Evolutionary conservation across 192 early-diverging fungal species (phyloP).

Genomic region (Coemansia sp.): DNA sequence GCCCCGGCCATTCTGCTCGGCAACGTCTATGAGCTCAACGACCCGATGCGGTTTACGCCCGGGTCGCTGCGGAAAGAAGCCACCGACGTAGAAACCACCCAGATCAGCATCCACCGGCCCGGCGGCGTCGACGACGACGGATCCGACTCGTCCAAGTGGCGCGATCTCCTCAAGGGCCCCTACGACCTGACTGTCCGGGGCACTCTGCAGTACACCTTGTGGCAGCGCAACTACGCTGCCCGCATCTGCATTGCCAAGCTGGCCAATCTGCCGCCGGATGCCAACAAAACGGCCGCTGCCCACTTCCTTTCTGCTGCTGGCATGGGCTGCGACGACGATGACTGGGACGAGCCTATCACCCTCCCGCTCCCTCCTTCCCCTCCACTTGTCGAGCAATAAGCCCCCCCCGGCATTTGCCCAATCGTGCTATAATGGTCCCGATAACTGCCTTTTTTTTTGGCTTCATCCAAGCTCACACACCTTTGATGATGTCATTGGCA

Average conservation of each 20-base stretch:
- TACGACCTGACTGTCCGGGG: slow-evolving; percentile 57
- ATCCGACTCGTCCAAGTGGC: slow-evolving; percentile 45
- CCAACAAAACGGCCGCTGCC: slow-evolving; percentile 15
- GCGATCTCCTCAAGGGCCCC: slow-evolving; percentile 38
- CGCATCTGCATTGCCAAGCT: slow-evolving; percentile 54
- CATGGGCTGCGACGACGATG: slow-evolving; percentile 47
- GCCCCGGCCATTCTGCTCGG: slow-evolving; percentile 49
- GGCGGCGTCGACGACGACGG: slow-evolving; percentile 38
- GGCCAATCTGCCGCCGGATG: slow-evolving; percentile 44
- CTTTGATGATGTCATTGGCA: no score
- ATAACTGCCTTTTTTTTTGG: no score
- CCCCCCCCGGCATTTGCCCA: no score
- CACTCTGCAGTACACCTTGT: slow-evolving; percentile 54
- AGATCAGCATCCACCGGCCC: slow-evolving; percentile 51
- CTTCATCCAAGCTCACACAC: no score
- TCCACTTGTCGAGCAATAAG: no score
- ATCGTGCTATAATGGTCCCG: no score
- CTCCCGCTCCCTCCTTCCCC: slow-evolving; percentile 34
- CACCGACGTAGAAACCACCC: slow-evolving; percentile 40
- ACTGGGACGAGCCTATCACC: slow-evolving; percentile 42
- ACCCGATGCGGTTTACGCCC: slow-evolving; percentile 48
- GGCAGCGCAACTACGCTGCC: slow-evolving; percentile 52
- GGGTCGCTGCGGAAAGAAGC: slow-evolving; percentile 29
- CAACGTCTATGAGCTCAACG: slow-evolving; percentile 46
- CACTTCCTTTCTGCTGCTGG: slow-evolving; percentile 26